Evolutionary conservation across 768 basidiomycete genomes (phyloP).

Genomic region (Tricholoma bakamatsutake): DNA sequence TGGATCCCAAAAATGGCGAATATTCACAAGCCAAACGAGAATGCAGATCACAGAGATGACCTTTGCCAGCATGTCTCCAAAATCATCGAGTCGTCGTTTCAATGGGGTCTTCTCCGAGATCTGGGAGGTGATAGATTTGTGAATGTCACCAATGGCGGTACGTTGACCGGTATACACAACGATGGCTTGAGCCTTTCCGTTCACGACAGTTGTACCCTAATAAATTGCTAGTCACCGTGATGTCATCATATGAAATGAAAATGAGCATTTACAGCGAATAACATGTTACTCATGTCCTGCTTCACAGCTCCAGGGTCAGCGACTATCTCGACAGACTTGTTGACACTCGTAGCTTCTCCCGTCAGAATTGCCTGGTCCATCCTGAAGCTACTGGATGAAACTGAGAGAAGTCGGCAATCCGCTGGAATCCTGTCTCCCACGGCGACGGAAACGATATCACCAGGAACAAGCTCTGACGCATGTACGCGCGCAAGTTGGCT

Average conservation of each 20-base stretch:
- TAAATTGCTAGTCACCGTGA: background rate
- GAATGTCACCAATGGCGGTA: constrained; percentile 96
- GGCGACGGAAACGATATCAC: constrained; percentile 85
- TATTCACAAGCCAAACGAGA: constrained; percentile 96
- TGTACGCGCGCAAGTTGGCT: constrained; percentile 69
- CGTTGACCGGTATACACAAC: constrained; percentile 82
- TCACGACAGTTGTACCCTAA: constrained; percentile 94
- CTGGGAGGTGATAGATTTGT: constrained; percentile 91
- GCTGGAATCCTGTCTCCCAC: constrained; percentile 96
- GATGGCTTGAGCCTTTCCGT: constrained; percentile 81
- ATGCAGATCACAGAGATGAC: constrained; percentile 97
- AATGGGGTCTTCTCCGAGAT: constrained; percentile 95
- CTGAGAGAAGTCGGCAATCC: constrained; percentile 83
- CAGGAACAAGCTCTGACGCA: constrained; percentile 87
- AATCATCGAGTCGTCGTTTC: constrained; percentile 97
- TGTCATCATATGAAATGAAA: background rate
- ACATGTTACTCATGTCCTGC: constrained; percentile 96
- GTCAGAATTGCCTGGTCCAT: constrained; percentile 97
- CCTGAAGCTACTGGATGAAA: constrained; percentile 90
- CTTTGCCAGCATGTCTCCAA: constrained; percentile 95
- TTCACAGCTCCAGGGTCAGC: constrained; percentile 79
- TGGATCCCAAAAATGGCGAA: constrained; percentile 94
- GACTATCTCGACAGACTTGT: constrained; percentile 69
- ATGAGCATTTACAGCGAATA: constrained; percentile 68
- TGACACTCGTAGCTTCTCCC: constrained; percentile 87